phyloP scores from a whole-genome alignment of 306 rosid species.

The Sechiopsis laciniata region DNA sequence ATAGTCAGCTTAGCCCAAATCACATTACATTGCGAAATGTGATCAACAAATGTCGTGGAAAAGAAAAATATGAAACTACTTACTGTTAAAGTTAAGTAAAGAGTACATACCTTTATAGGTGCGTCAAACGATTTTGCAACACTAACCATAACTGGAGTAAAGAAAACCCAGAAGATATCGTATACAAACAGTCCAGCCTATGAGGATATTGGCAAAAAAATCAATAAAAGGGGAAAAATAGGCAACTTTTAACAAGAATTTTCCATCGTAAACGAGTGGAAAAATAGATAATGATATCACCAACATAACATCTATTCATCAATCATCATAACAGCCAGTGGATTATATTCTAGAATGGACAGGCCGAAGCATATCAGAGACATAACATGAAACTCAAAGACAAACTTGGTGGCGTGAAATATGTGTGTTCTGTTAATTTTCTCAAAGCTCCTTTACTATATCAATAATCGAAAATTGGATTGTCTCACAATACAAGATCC shows the following conservation, averaged over 20 bases:
- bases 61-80: background rate
- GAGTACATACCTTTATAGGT: constrained; percentile 78
- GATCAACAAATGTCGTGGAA: constrained; percentile 11
- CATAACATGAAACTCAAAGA: background rate
- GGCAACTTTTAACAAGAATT: background rate
- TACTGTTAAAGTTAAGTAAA: constrained; percentile 19
- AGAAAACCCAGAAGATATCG: constrained; percentile 99
- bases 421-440: background rate
- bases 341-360: background rate
- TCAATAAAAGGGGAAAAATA: background rate
- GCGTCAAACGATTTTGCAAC: constrained; percentile 99
- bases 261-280: background rate
- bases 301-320: background rate
- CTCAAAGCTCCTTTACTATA: background rate
- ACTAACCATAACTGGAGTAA: constrained; percentile 99
- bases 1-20: constrained; percentile 3
- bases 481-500: background rate
- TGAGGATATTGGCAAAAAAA: constrained; percentile 27
- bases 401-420: constrained; percentile 1
- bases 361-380: background rate
- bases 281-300: background rate
- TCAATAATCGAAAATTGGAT: background rate
- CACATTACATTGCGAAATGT: constrained; percentile 12
- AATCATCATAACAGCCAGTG: background rate
- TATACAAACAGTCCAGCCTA: constrained; percentile 97